Conservation (phyloP, 768 basidiomycete genomes). For the Termitomyces heimii region DNA sequence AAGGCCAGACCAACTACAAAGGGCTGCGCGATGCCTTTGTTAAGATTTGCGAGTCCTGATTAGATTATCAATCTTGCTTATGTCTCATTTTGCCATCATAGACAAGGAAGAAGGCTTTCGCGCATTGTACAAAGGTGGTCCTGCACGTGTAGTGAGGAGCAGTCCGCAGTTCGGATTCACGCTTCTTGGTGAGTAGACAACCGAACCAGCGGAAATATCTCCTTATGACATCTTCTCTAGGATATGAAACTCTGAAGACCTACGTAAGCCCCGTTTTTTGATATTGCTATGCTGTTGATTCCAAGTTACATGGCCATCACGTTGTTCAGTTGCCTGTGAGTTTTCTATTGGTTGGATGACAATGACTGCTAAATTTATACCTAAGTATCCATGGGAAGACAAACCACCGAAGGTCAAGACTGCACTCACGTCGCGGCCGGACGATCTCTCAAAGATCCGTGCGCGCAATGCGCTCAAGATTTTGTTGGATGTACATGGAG, state of each 20-base stretch:
- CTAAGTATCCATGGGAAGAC: slow-evolving; percentile 78
- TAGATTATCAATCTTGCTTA: not conserved
- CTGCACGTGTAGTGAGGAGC: slow-evolving; percentile 81
- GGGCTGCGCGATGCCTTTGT: slow-evolving; percentile 84
- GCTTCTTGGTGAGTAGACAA: slow-evolving; percentile 45
- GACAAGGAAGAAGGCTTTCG: slow-evolving; percentile 86
- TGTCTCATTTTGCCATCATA: slow-evolving; percentile 24
- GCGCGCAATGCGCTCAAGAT: slow-evolving; percentile 96
- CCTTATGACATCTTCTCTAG: slow-evolving; percentile 17
- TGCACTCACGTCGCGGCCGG: slow-evolving; percentile 60
- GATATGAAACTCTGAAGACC: slow-evolving; percentile 42
- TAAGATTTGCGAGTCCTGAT: slow-evolving; percentile 66
- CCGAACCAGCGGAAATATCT: slow-evolving; percentile 3
- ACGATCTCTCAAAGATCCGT: slow-evolving; percentile 83
- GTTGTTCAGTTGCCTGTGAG: slow-evolving; percentile 41
- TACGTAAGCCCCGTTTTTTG: slow-evolving; percentile 26
- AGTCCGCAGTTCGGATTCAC: slow-evolving; percentile 96
- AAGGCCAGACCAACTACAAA: slow-evolving; percentile 89
- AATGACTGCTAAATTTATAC: slow-evolving; percentile 6
- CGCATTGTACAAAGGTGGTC: slow-evolving; percentile 90
- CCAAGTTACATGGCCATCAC: slow-evolving; percentile 11
- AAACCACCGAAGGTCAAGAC: slow-evolving; percentile 65
- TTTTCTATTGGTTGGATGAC: slow-evolving; percentile 19
- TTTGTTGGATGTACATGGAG: slow-evolving; percentile 84
- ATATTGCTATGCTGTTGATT: slow-evolving; percentile 1